Conservation (phyloP, 2,329 filamentous ascomycete species). For the Stromatinia cepivora region DNA sequence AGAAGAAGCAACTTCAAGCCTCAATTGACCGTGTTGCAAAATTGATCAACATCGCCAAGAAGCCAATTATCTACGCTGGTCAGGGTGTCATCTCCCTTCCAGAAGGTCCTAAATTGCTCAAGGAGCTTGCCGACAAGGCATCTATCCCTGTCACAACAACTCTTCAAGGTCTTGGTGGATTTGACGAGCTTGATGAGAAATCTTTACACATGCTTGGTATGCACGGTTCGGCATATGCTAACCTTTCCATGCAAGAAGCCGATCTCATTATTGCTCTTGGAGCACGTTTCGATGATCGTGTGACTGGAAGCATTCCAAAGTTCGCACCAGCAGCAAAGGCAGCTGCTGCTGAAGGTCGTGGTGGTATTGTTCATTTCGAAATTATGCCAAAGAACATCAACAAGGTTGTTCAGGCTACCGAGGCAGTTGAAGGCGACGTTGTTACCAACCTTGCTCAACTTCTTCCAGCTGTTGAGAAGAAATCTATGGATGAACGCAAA, state of each 20-base stretch:
- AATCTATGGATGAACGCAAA: slow-evolving; percentile 63
- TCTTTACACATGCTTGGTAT: slow-evolving; percentile 98
- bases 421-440: slow-evolving; percentile 93
- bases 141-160: slow-evolving; percentile 95
- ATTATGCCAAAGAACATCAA: slow-evolving; percentile 99
- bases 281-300: slow-evolving; percentile 93
- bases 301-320: slow-evolving; percentile 76
- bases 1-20: slow-evolving; percentile 67
- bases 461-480: slow-evolving; percentile 67
- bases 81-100: slow-evolving; percentile 81
- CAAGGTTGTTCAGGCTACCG: slow-evolving; percentile 96
- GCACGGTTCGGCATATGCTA: slow-evolving; percentile 96
- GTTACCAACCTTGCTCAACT: slow-evolving; percentile 74
- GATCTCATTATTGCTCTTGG: slow-evolving; percentile 95
- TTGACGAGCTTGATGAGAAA: slow-evolving; percentile 91
- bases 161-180: slow-evolving; percentile 87
- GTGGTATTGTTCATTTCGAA: slow-evolving; percentile 96
- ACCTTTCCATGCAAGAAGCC: slow-evolving; percentile 96
- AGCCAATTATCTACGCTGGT: slow-evolving; percentile 92
- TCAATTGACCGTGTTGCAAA: slow-evolving; percentile 77
- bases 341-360: slow-evolving; percentile 79
- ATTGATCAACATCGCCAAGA: slow-evolving; percentile 85
- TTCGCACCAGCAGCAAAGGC: slow-evolving; percentile 87
- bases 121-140: slow-evolving; percentile 84
- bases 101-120: slow-evolving; percentile 76